A percentile compares a stretch with the other conserved stretches of the same genome.
Conservation (phyloP, 1,284 basidiomycete species). For the Pisolithus thermaeus region DNA sequence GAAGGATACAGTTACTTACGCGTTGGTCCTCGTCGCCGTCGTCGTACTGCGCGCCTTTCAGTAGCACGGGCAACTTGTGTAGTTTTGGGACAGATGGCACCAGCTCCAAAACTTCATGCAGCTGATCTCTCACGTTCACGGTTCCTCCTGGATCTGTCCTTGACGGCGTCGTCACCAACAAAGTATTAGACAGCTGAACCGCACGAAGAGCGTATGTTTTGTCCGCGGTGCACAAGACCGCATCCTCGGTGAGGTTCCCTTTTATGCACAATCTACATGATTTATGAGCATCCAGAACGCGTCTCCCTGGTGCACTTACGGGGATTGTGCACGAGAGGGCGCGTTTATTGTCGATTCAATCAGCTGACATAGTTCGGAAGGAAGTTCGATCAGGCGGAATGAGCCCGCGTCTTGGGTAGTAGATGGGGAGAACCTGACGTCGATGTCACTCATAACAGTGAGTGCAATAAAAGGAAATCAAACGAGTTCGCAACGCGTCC, state of each 20-base stretch:
- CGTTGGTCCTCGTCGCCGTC: conserved; percentile 48
- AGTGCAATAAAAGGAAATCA: not conserved
- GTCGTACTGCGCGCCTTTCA: conserved; percentile 65
- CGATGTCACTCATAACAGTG: conserved; percentile 21
- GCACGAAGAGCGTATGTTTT: conserved; percentile 80
- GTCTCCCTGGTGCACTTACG: conserved; percentile 10
- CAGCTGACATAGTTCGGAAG: conserved; percentile 52
- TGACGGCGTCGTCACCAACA: conserved; percentile 65
- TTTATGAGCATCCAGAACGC: not conserved
- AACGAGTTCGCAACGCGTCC: not conserved
- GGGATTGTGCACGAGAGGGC: conserved; percentile 13
- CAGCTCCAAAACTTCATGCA: conserved; percentile 76
- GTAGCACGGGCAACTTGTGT: conserved; percentile 56
- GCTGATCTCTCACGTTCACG: conserved; percentile 62
- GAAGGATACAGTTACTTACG: conserved; percentile 14
- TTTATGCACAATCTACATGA: conserved; percentile 66
- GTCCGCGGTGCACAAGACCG: conserved; percentile 77
- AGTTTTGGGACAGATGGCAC: conserved; percentile 67
- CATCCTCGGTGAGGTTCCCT: conserved; percentile 76
- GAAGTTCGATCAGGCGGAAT: conserved; percentile 66
- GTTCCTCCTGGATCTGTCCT: conserved; percentile 31
- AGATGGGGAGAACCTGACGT: conserved; percentile 49
- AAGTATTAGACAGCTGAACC: conserved; percentile 79
- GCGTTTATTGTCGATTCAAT: conserved; percentile 39
- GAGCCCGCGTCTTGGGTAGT: conserved; percentile 41